Percentiles rank a stretch among this genome's conserved stretches.
These are phyloP conservation scores for Lolium perenne DNA, from an alignment of 176 grass and related monocot species.

Conservation along the genomic window DNA sequence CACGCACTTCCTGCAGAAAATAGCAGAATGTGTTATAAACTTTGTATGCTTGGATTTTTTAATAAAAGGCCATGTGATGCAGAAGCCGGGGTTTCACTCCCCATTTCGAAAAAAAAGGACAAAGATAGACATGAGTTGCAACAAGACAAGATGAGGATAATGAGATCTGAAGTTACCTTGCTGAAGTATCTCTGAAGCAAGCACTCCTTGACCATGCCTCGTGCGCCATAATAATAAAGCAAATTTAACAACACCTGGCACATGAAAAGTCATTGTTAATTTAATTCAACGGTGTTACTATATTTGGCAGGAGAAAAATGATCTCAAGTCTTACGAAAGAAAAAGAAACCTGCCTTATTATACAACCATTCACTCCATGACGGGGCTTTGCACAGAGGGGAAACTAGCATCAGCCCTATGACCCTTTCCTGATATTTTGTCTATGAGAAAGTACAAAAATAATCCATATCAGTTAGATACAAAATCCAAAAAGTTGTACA, in stretches of 20 bases:
- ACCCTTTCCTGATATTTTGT: conserved; percentile 78
- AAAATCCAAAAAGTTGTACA: not conserved
- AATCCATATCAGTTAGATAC: not conserved
- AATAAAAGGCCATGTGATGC: no score
- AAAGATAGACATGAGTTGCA: not conserved
- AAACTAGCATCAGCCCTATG: conserved; percentile 82
- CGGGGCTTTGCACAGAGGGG: conserved; percentile 78
- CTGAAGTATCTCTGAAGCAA: conserved; percentile 91
- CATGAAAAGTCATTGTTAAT: conserved; percentile 19
- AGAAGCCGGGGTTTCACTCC: no score
- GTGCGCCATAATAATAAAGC: conserved; percentile 79
- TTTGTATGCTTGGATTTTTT: no score
- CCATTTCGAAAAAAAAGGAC: no score
- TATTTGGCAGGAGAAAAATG: not conserved
- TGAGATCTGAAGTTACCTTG: conserved; percentile 62
- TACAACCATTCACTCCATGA: conserved; percentile 93
- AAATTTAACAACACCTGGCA: conserved; percentile 75
- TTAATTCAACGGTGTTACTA: conserved; percentile 6
- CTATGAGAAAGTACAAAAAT: conserved; percentile 29
- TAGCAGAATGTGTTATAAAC: conserved; percentile 14
- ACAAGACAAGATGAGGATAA: conserved; percentile 25
- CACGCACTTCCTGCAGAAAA: conserved; percentile 60
- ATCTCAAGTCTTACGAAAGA: conserved; percentile 3
- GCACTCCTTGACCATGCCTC: conserved; percentile 70
- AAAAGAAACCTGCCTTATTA: conserved; percentile 58